Conservation (phyloP, 441 rosid genomes). For the Melianthus villosus region DNA sequence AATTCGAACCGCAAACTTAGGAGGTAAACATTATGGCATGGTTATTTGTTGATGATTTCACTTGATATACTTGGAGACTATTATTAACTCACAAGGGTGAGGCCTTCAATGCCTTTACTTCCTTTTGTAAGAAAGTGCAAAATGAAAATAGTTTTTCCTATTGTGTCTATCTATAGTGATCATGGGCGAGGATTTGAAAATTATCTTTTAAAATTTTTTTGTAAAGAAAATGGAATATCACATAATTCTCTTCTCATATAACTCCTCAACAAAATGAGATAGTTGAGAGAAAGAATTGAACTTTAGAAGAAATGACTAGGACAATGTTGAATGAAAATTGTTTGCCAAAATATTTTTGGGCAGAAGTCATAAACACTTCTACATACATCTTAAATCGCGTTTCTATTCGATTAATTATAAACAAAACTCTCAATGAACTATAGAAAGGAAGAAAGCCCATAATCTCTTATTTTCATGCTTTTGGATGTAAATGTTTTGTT, state of each 20-base stretch:
- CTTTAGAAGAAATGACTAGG: neutral
- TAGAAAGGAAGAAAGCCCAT: neutral
- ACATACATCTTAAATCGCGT: neutral
- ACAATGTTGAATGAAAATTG: neutral
- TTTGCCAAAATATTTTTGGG: no score
- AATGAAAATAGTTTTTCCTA: neutral
- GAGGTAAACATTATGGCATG: neutral
- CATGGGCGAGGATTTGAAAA: neutral
- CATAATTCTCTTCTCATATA: neutral
- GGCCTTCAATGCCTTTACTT: neutral
- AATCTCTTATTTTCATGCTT: neutral
- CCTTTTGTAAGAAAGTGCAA: neutral
- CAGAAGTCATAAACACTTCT: no score
- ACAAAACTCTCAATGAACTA: neutral
- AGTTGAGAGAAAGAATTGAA: neutral
- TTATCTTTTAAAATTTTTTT: neutral
- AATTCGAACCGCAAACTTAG: neutral
- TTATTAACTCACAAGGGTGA: neutral
- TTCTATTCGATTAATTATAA: neutral
- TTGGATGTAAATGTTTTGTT: constrained; percentile 1
- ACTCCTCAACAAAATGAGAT: no score
- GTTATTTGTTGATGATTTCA: neutral
- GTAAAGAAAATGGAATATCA: neutral
- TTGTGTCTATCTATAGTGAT: neutral
- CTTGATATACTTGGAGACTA: neutral